Conservation (phyloP, 257 asterid species). For the Sherardia arvensis region DNA sequence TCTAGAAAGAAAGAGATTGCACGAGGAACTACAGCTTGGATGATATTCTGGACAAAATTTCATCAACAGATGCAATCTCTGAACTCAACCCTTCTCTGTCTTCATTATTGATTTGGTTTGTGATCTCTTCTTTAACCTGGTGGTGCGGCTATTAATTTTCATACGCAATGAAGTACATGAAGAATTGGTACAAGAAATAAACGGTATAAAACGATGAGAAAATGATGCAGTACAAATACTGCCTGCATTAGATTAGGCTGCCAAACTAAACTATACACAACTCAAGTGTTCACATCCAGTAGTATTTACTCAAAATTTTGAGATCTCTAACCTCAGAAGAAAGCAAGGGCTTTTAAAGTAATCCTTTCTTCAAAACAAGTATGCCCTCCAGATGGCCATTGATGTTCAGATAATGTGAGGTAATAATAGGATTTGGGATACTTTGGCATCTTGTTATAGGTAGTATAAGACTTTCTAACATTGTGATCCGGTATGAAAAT, state of each 20-base stretch:
- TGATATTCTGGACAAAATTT: too few relatives aligned
- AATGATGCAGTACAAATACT: not conserved
- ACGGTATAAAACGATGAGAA: not conserved
- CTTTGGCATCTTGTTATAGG: not conserved
- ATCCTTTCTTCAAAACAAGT: not conserved
- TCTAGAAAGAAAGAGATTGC: too few relatives aligned
- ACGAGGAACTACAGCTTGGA: too few relatives aligned
- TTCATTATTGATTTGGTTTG: too few relatives aligned
- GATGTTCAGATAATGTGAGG: constrained; percentile 1
- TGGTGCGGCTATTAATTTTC: not conserved
- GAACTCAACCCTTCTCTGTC: too few relatives aligned
- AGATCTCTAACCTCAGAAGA: not conserved
- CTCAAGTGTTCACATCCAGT: not conserved
- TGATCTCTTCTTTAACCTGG: too few relatives aligned
- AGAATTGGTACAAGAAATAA: not conserved
- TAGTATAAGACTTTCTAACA: constrained; percentile 5
- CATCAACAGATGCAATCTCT: too few relatives aligned
- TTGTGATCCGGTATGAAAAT: not conserved
- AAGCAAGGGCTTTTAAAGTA: not conserved
- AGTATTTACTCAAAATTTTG: not conserved
- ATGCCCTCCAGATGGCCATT: not conserved
- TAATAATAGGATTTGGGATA: not conserved
- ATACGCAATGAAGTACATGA: not conserved
- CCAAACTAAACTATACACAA: not conserved
- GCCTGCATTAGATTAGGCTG: not conserved